phyloP scores from a whole-genome alignment of 176 grass and related monocot species.

The Musa beccarii region DNA sequence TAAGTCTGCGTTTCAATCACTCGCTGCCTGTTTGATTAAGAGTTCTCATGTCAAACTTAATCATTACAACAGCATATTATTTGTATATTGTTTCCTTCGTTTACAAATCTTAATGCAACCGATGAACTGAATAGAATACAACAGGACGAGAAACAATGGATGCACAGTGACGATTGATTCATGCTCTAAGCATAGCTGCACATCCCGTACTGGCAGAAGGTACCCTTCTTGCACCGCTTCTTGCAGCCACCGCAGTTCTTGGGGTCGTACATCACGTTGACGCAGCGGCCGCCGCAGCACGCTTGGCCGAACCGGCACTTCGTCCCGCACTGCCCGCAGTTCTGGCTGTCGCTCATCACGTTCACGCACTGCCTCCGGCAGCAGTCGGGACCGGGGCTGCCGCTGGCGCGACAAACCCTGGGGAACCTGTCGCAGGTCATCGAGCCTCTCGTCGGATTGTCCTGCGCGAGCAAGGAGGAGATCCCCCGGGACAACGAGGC shows the following conservation, averaged over 20 bases:
- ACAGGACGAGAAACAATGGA: too few species aligned
- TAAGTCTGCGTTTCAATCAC: too few species aligned
- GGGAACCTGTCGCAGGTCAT: constrained; percentile 11
- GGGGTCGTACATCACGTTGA: neutral
- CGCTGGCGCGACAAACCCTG: neutral
- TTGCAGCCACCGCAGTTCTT: constrained; percentile 3
- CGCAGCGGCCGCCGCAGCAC: neutral
- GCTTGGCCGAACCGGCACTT: neutral
- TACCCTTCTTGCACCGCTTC: constrained; percentile 1
- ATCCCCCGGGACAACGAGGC: neutral
- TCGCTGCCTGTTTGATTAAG: too few species aligned
- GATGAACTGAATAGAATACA: too few species aligned
- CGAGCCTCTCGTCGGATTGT: neutral
- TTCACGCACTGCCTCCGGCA: constrained; percentile 3
- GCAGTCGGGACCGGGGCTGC: constrained; percentile 5
- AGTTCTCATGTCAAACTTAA: too few species aligned
- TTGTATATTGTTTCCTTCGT: too few species aligned
- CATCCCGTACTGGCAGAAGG: neutral
- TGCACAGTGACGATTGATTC: too few species aligned
- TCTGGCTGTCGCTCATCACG: neutral
- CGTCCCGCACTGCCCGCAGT: neutral
- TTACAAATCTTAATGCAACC: too few species aligned
- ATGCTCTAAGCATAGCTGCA: neutral
- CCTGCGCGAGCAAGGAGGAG: neutral
- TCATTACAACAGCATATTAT: too few species aligned